Evolutionary conservation across 1,284 basidiomycete species (phyloP), one percentile per base, ranked within the genome.

Genomic region (Gymnopus androsaceus): DNA sequence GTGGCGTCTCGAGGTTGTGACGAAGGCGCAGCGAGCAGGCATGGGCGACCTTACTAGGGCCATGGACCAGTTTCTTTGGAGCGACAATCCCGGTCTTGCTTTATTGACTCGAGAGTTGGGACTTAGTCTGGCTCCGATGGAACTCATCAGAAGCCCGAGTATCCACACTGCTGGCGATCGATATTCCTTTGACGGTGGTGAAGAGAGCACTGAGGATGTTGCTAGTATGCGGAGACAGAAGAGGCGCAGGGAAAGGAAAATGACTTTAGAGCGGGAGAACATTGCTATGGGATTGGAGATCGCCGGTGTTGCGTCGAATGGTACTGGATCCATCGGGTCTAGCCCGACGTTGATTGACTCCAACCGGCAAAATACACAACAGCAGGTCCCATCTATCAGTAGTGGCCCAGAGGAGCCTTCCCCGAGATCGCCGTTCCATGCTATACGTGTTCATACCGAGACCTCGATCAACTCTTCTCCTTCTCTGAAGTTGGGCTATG

Each of bases 1-100:
- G 61, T 87, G 85, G 85, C 75, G 85, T 1, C 64, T 72, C 1
- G 73, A 77, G 2, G 63, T 83, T 0, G 72, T 76, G 2, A 70
- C 72, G 38, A 74, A 75, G 44, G 84, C 84, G 0, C 77, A 79
- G 15, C 75, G 73, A 41, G 77, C 81, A 12, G 84, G 84, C 0
- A 68, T 86, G 60, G 83, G 84, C 0, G 73, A 80, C 12, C 68
- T 82, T 1, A 78, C 78, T 0, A 73, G 74, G 23, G 78, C 82
- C 0, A 75, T 84, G 74, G 74, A 78, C 28, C 74, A 74, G 60
- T 72, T 78, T 8, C 64, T 80, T 34, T 78, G 70, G 25, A 66
- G 65, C 11, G 64, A 62, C 19, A 57, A 54, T 14, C 61, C 59
- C 6, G 42, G 55, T 3, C 59, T 60, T 1, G 45, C 57, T 11